Conservation (phyloP, 257 asterid genomes). For the Solanum etuberosum region DNA sequence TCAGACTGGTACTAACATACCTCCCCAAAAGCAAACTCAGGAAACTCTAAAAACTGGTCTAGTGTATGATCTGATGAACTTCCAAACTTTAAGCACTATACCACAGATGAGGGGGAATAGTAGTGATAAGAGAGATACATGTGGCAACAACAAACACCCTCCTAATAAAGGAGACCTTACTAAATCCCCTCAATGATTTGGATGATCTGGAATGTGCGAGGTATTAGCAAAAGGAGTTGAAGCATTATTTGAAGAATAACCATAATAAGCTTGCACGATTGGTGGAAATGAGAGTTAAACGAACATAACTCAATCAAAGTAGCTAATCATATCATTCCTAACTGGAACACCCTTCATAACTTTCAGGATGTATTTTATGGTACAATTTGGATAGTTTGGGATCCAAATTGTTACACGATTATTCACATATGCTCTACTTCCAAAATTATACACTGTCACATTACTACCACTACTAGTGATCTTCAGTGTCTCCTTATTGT, state of each 20-base stretch:
- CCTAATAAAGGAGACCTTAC: too few species aligned
- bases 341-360: not conserved
- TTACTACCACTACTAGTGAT: too few species aligned
- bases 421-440: not conserved
- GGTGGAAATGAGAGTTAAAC: not conserved
- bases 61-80: too few species aligned
- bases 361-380: not conserved
- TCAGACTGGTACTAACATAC: too few species aligned
- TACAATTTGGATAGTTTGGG: not conserved
- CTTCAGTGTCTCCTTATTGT: not conserved
- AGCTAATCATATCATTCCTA: too few species aligned
- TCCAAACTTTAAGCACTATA: too few species aligned
- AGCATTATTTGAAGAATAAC: not conserved
- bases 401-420: not conserved
- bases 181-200: too few species aligned
- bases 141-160: not conserved
- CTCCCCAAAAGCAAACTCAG: too few species aligned
- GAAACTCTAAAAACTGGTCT: too few species aligned
- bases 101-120: too few species aligned
- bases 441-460: too few species aligned
- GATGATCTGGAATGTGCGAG: not conserved
- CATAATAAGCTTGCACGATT: not conserved
- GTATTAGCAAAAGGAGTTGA: not conserved
- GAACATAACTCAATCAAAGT: not conserved
- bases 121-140: too few species aligned